Conservation (phyloP, 2,329 filamentous ascomycete species). For the Parastagonospora avenae region DNA sequence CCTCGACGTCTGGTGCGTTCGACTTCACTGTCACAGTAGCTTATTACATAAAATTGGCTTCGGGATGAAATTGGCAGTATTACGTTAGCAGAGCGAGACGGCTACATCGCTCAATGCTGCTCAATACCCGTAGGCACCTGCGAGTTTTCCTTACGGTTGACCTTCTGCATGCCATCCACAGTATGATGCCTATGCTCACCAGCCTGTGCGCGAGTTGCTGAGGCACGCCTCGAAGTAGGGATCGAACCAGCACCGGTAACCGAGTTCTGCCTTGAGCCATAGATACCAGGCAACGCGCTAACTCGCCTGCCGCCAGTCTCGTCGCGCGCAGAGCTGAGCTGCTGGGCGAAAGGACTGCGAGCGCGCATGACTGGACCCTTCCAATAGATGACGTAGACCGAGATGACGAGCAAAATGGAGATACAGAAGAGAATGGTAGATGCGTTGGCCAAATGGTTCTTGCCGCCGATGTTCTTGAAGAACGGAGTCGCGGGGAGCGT, state of each 20-base stretch:
- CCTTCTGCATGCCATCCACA: conserved; percentile 8
- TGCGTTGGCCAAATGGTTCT: conserved; percentile 57
- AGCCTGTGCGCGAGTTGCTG: conserved; percentile 30
- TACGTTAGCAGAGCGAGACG: too few species aligned
- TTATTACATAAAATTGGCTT: too few species aligned
- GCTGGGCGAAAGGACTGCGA: conserved; percentile 60
- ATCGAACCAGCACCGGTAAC: conserved; percentile 20
- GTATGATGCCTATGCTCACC: conserved; percentile 14
- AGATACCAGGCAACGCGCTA: conserved; percentile 35
- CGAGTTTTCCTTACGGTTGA: conserved; percentile 9
- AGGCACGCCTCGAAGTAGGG: conserved; percentile 33
- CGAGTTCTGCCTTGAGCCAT: conserved; percentile 39
- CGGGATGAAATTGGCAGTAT: too few species aligned
- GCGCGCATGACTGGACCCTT: conserved; percentile 61
- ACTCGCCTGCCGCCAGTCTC: conserved; percentile 41
- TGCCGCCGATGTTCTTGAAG: conserved; percentile 50
- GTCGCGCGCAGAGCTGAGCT: conserved; percentile 42
- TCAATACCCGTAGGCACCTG: not conserved
- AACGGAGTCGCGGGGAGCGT: conserved; percentile 71
- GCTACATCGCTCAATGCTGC: not conserved
- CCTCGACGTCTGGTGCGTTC: too few species aligned
- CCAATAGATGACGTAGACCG: conserved; percentile 57
- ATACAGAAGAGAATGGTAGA: conserved; percentile 62
- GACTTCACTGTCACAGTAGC: too few species aligned
- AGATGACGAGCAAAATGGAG: conserved; percentile 50